phyloP scores from a whole-genome alignment of 2,329 filamentous ascomycete genomes.

The Didymella arachidicola region DNA sequence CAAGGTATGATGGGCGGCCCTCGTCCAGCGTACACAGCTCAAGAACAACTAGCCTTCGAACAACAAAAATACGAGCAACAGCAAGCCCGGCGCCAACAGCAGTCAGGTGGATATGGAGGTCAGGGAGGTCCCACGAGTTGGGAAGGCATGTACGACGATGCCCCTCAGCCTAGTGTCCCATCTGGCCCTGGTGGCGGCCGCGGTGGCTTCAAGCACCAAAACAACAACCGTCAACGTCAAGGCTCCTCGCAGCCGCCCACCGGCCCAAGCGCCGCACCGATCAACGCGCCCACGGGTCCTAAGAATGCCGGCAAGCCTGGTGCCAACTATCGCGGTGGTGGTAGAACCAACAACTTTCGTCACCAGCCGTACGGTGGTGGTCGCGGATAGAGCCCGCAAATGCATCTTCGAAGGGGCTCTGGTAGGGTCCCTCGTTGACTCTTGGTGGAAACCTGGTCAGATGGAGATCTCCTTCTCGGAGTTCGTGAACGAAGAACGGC shows the following conservation, averaged over 20 bases:
- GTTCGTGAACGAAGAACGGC: background rate
- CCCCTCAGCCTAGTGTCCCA: slow-evolving; percentile 78
- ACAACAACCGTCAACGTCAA: slow-evolving; percentile 49
- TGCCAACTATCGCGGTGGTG: slow-evolving; percentile 91
- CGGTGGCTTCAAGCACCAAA: slow-evolving; percentile 48
- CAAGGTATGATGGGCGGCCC: slow-evolving; percentile 58
- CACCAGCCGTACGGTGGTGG: slow-evolving; percentile 46
- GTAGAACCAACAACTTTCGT: slow-evolving; percentile 52
- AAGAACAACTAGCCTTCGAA: slow-evolving; percentile 77
- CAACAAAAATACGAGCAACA: slow-evolving; percentile 81
- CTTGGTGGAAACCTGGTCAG: background rate
- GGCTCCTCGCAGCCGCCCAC: slow-evolving; percentile 52
- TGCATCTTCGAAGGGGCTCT: background rate
- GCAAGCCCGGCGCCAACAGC: slow-evolving; percentile 63
- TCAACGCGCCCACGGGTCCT: slow-evolving; percentile 90
- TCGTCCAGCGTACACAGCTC: slow-evolving; percentile 68
- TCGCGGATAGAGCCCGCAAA: slow-evolving; percentile 23
- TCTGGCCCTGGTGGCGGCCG: slow-evolving; percentile 56
- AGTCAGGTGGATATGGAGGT: slow-evolving; percentile 55
- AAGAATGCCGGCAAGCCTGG: slow-evolving; percentile 94
- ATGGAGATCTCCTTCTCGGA: background rate
- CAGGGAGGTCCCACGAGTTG: slow-evolving; percentile 79
- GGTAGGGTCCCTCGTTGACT: background rate
- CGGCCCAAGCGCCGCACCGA: slow-evolving; percentile 61
- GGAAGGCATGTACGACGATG: slow-evolving; percentile 99